Percentiles rank a stretch among this genome's conserved stretches.
Evolutionary conservation across 352 stramenopile genomes (phyloP).

Genomic region (Pythium folliculosum): DNA sequence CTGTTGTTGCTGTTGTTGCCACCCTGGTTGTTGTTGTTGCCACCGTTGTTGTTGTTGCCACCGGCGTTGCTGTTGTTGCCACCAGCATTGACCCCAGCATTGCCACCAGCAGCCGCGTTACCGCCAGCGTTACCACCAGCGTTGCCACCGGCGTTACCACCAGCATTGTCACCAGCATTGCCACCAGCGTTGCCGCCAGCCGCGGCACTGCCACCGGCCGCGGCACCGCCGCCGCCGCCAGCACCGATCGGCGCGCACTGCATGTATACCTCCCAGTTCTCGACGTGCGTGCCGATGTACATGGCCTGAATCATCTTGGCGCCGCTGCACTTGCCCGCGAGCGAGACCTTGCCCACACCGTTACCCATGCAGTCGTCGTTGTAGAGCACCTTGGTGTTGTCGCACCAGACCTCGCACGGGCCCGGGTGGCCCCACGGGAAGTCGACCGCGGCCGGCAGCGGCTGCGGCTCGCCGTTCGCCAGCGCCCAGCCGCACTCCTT

Average conservation of each 20-base stretch:
- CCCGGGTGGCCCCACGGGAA: slow-evolving; percentile 25
- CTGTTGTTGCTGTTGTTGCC: background rate
- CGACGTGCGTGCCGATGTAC: slow-evolving; percentile 16
- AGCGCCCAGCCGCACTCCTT: slow-evolving; percentile 24
- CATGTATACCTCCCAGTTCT: slow-evolving; percentile 14
- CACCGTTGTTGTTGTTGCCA: too few relatives aligned
- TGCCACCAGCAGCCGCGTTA: too few relatives aligned
- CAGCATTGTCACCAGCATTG: too few relatives aligned
- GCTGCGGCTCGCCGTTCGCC: background rate
- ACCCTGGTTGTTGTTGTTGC: too few relatives aligned
- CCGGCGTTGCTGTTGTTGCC: too few relatives aligned
- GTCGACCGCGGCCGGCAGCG: slow-evolving; percentile 14
- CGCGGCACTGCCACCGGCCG: too few relatives aligned
- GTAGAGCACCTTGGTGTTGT: slow-evolving; percentile 7
- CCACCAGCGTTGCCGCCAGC: too few relatives aligned
- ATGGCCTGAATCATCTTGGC: slow-evolving; percentile 19
- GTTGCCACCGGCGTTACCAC: too few relatives aligned
- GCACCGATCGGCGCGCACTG: background rate
- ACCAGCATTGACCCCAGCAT: too few relatives aligned
- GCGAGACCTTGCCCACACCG: slow-evolving; percentile 8
- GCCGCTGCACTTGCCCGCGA: slow-evolving; percentile 16
- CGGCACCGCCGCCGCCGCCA: too few relatives aligned
- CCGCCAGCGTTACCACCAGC: too few relatives aligned
- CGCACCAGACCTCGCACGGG: slow-evolving; percentile 17
- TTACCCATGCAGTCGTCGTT: slow-evolving; percentile 14